phyloP scores from a whole-genome alignment of 148 eudicot species.

The Rhododendron ferrugineum region DNA sequence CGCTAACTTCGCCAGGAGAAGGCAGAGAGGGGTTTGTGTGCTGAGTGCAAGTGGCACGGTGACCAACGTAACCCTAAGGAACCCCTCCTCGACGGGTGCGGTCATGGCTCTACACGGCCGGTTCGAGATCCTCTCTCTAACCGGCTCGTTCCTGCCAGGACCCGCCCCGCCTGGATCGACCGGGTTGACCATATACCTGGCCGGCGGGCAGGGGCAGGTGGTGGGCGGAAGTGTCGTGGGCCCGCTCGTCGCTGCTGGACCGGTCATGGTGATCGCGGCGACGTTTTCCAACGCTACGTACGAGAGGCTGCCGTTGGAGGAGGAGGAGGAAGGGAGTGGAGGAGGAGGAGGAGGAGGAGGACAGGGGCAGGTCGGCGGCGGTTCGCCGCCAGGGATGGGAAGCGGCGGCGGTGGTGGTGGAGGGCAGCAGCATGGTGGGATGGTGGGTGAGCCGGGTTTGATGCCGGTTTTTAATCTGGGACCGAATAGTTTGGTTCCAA shows the following conservation, averaged over 20 bases:
- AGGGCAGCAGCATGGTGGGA: constrained; percentile 16
- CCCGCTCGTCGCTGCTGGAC: constrained; percentile 46
- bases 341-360: constrained; percentile 17
- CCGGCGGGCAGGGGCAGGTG: constrained; percentile 59
- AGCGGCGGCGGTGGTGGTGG: constrained; percentile 12
- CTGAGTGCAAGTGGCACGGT: constrained; percentile 50
- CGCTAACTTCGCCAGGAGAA: constrained; percentile 43
- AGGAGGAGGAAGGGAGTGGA: constrained; percentile 31
- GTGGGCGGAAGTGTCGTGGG: constrained; percentile 61
- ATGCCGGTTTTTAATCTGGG: constrained; percentile 25
- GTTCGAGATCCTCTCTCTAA: constrained; percentile 53
- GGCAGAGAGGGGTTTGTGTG: constrained; percentile 60
- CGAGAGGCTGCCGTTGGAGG: constrained; percentile 56
- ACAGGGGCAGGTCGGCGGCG: constrained; percentile 11
- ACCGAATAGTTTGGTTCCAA: constrained; percentile 22
- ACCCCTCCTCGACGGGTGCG: constrained; percentile 30
- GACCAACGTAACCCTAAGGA: constrained; percentile 45
- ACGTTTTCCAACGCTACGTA: constrained; percentile 60
- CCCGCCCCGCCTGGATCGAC: constrained; percentile 51
- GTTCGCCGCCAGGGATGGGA: constrained; percentile 23
- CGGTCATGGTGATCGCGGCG: constrained; percentile 60
- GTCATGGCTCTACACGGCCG: constrained; percentile 55
- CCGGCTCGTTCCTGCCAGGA: constrained; percentile 53
- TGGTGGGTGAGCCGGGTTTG: constrained; percentile 16
- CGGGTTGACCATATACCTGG: constrained; percentile 47